Evolutionary conservation across 306 rosid species (phyloP), one percentile per base, ranked within the genome.

Genomic region (Malus fusca): DNA sequence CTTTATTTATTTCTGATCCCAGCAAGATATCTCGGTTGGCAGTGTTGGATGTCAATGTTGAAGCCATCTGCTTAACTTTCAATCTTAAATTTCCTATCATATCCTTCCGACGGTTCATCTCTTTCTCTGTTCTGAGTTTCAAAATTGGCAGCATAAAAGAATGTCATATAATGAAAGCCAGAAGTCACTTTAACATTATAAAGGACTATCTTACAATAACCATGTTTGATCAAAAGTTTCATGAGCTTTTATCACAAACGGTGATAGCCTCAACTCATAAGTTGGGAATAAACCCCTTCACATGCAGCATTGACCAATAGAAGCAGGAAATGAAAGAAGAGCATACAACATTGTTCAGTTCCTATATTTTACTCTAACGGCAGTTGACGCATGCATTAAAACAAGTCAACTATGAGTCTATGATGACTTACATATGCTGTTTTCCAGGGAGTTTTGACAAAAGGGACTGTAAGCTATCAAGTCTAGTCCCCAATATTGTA

Each of bases 31-130:
- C 98, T 77, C 93, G 90, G 78, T 92, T 92, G 10, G 98, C 97
- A 85, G 93, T 84, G 83, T 81, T 83, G 35, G 99, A 92, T 89
- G 88, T 96, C 89, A 92, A 82, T 1, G 90, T 59, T 37, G 96
- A 92, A 76, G 98, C 92, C 97, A 96, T 96, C 86, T 96, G 98
- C 76, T 80, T 83, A 65, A 87, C 96, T 83, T 92, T 96, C 23
- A 92, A 74, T 81, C 90, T 90, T 86, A 96, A 83, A 84, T 87
- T 92, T 68, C 74, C 84, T 60, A 96, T 77, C 88, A 81, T 89
- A 68, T 92, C 97, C 87, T 84, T 90, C 77, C 98, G 98, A 30
- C 99, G 99, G 86, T 96, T 96, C 92, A 96, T 87, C 87, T 96
- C 99, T 80, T 96, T 96, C 81, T 92, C 91, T 64, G 97, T 68